Percentiles rank a stretch among this genome's conserved stretches.
Evolutionary conservation across 352 stramenopile genomes (phyloP).

Genomic region (Thalassiosira mediterranea): DNA sequence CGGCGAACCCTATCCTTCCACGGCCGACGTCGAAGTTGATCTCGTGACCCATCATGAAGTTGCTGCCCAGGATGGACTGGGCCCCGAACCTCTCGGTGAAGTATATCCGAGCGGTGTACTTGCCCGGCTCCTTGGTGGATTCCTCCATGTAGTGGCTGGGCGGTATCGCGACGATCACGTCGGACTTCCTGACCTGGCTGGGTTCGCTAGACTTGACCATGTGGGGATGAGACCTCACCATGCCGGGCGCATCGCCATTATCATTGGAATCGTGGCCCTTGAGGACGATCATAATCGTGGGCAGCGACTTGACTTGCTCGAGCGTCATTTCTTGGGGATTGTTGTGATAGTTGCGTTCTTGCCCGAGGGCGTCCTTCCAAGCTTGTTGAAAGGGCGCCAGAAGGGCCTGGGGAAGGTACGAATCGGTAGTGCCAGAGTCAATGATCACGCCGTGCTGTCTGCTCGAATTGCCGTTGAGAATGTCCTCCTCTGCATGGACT

Average conservation of each 20-base stretch:
- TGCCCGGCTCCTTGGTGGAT: conserved; percentile 63
- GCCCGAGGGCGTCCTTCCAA: conserved; percentile 68
- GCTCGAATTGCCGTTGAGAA: conserved; percentile 42
- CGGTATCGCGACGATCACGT: conserved; percentile 69
- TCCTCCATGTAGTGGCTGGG: conserved; percentile 81
- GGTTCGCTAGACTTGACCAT: conserved; percentile 72
- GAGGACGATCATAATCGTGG: conserved; percentile 67
- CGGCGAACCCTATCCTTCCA: conserved; percentile 67
- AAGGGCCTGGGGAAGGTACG: conserved; percentile 82
- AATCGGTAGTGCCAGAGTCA: conserved; percentile 87
- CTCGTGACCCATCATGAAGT: conserved; percentile 84
- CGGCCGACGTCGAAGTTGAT: conserved; percentile 79
- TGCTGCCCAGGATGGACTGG: conserved; percentile 77
- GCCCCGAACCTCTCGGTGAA: conserved; percentile 64
- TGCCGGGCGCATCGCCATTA: conserved; percentile 41
- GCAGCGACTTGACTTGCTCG: conserved; percentile 43
- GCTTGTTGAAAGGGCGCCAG: conserved; percentile 73
- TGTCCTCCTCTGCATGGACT: no score
- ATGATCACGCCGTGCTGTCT: conserved; percentile 87
- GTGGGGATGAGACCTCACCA: conserved; percentile 68
- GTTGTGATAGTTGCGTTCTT: conserved; percentile 42
- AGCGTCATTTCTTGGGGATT: conserved; percentile 45
- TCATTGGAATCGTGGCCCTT: conserved; percentile 54
- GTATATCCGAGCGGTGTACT: conserved; percentile 75
- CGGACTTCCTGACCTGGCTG: conserved; percentile 65